Base-by-base conservation (phyloP, 1,284 basidiomycete species). In the Leccinum variabile region DNA sequence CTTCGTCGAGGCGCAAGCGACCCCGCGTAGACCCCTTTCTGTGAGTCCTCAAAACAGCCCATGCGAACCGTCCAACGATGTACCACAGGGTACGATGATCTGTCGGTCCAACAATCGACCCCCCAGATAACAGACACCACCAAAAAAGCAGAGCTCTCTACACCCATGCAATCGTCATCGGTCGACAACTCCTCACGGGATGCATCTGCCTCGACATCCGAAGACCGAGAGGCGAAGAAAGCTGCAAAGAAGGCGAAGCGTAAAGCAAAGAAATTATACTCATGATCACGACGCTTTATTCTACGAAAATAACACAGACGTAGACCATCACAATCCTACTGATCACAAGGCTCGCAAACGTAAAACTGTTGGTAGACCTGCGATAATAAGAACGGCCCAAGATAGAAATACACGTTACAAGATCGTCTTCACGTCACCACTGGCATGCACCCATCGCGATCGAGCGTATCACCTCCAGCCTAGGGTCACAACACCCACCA, bases 11-110 rank as follows among this genome's bases (percentile, higher is more conserved):
- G 70, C 81, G 84, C 50, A 81, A 82, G 70, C 79, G 86, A 65
- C 78, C 80, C 46, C 75, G 74, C 0, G 72, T 88, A 49, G 88
- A 90, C 74, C 84, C 85, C 9, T 90, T 90, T 67, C 84, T 64
- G 87, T 87, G 71, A 54, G 62, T 39, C 77, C 69, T 32, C 56
- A 9, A 59, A 2, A 22, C 14, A 54, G 13, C 3, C 16, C 35
- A 25, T 61, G 59, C n/a, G 11, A 35, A 22, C 2, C 44, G 35
- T 59, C 8, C n/a, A 16, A 10, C 10, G 11, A 14, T 41, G 22
- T 59, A 3, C 8, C 11, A 1, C 63, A 80, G 80, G 75, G 22
- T 75, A 76, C 53, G 70, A 73, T 25, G 72, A 75, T 57, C 54
- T 67, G 18, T 52, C 53, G 3, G 16, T 49, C 39, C 41, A 64